phyloP scores from a whole-genome alignment of 495 filamentous ascomycete genomes.

The Penicillium bialowiezense region DNA sequence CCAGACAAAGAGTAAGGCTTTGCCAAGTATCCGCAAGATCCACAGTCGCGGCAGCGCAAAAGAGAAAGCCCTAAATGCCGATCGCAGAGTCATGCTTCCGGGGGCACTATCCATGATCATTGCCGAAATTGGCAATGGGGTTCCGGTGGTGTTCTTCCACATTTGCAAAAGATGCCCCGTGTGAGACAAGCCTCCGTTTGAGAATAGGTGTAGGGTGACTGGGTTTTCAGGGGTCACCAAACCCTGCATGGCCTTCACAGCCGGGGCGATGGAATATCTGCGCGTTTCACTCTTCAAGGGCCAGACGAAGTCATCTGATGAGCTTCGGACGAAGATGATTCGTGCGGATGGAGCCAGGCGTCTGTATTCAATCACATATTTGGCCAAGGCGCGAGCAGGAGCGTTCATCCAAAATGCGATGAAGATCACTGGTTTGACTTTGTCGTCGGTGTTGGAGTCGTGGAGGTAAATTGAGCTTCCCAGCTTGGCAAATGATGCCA shows the following conservation, averaged over 20 bases:
- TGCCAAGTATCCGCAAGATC: constrained; percentile 30
- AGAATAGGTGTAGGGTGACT: constrained; percentile 43
- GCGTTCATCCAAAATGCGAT: constrained; percentile 48
- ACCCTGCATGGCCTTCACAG: constrained; percentile 33
- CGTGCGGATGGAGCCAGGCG: constrained; percentile 33
- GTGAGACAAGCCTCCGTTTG: constrained; percentile 40
- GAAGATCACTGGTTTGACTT: constrained; percentile 25
- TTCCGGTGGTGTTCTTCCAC: constrained; percentile 31
- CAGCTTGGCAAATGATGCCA: constrained; percentile 27
- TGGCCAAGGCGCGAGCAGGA: constrained; percentile 32
- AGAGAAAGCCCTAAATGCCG: constrained; percentile 33
- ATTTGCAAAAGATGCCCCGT: constrained; percentile 30
- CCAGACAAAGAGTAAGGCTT: constrained; percentile 22
- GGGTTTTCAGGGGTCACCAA: constrained; percentile 19
- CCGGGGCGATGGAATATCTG: constrained; percentile 31
- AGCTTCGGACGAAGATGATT: constrained; percentile 40
- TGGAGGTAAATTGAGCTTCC: constrained; percentile 35
- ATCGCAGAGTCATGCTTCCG: constrained; percentile 27
- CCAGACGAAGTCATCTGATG: constrained; percentile 36
- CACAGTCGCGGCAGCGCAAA: constrained; percentile 33
- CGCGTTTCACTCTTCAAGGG: constrained; percentile 20
- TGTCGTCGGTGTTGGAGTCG: constrained; percentile 13
- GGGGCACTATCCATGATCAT: constrained; percentile 45
- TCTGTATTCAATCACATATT: constrained; percentile 38
- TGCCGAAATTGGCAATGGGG: constrained; percentile 29